These are phyloP conservation scores for Grifola frondosa DNA, from an alignment of 1,284 basidiomycete species.

Conservation along the genomic window DNA sequence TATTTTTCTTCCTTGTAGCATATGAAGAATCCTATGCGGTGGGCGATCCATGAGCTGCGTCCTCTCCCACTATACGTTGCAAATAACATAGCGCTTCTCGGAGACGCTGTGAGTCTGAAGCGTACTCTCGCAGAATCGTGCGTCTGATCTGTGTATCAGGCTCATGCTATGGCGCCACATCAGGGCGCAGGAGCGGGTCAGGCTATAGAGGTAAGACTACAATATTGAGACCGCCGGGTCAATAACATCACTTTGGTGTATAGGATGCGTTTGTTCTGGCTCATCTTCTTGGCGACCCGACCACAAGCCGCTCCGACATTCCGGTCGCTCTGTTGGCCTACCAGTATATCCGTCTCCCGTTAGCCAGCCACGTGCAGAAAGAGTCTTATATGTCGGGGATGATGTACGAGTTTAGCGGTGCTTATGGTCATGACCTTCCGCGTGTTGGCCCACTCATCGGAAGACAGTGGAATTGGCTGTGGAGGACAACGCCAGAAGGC, in stretches of 20 bases:
- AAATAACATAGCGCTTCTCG: conserved; percentile 14
- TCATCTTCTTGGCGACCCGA: conserved; percentile 44
- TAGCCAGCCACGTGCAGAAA: conserved; percentile 41
- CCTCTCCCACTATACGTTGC: conserved; percentile 15
- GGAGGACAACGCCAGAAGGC: conserved; percentile 20
- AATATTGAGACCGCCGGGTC: neutral
- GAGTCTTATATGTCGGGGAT: conserved; percentile 45
- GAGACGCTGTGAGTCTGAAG: conserved; percentile 20
- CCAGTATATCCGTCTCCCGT: conserved; percentile 46
- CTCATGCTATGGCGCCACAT: conserved; percentile 35
- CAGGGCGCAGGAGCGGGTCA: conserved; percentile 37
- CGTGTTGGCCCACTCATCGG: conserved; percentile 23
- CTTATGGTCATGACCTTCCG: conserved; percentile 16
- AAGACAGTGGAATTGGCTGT: conserved; percentile 29
- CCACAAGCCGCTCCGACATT: conserved; percentile 38
- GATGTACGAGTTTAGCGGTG: conserved; percentile 30
- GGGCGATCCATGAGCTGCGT: conserved; percentile 32
- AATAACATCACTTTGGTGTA: neutral
- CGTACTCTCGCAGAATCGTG: neutral
- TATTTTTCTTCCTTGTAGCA: conserved; percentile 16
- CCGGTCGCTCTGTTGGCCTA: conserved; percentile 43
- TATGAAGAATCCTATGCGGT: conserved; percentile 30
- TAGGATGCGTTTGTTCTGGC: conserved; percentile 56
- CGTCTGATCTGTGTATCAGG: conserved; percentile 17
- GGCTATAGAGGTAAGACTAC: conserved; percentile 30